Conservation (phyloP, 2,329 filamentous ascomycete species). For the Juglanconis oblonga region DNA sequence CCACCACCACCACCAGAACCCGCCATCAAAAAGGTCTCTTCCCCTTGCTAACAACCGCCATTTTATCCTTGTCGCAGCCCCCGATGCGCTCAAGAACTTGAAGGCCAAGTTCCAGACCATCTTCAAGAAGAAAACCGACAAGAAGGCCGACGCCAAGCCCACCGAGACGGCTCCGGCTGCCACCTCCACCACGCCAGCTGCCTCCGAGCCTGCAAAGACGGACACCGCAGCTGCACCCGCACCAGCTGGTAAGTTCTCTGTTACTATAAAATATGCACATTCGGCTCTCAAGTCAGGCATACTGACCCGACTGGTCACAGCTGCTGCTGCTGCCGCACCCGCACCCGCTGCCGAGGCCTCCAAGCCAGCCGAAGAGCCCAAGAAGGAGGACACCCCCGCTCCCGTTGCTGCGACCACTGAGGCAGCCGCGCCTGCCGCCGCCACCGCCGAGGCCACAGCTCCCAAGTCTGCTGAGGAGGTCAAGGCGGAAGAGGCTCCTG, state of each 20-base stretch:
- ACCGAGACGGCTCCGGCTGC: constrained; percentile 28
- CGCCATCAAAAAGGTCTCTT: no score
- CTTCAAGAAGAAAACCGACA: constrained; percentile 49
- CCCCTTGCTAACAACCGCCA: constrained; percentile 18
- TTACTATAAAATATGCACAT: not conserved
- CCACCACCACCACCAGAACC: not conserved
- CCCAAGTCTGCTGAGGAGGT: constrained; percentile 21
- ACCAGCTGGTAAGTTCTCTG: constrained; percentile 27
- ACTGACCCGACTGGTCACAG: constrained; percentile 1
- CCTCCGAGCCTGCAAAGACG: constrained; percentile 34
- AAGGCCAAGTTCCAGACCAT: constrained; percentile 53
- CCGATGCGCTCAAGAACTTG: constrained; percentile 50
- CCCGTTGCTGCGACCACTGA: constrained; percentile 24
- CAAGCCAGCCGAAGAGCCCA: constrained; percentile 16
- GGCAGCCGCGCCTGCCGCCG: constrained; percentile 14
- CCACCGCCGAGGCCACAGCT: constrained; percentile 23
- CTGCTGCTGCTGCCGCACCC: constrained; percentile 22
- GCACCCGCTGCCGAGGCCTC: constrained; percentile 15
- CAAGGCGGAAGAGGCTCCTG: constrained; percentile 21
- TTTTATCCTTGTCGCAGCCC: constrained; percentile 32
- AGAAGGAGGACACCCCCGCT: constrained; percentile 23
- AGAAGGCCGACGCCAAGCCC: constrained; percentile 24
- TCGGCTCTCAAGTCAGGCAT: not conserved
- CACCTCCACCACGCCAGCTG: constrained; percentile 22
- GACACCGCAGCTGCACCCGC: constrained; percentile 31